Base-by-base conservation (phyloP, 2,329 filamentous ascomycete genomes). In the Penicillium sp. region DNA sequence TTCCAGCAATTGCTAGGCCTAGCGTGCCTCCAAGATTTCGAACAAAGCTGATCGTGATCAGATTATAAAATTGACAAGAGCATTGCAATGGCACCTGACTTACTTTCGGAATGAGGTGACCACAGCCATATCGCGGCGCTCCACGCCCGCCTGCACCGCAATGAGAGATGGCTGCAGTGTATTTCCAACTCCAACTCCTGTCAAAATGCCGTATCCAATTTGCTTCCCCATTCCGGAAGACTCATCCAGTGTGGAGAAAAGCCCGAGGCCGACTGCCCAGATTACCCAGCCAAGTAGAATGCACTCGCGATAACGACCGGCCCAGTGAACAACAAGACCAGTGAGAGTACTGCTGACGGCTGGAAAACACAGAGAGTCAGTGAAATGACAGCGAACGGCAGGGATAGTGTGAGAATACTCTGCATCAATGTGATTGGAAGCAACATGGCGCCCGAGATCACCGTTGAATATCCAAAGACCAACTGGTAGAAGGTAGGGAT, bases 401-500 rank as follows among this genome's bases (percentile, higher is more conserved):
- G 10, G 12, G 20, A 12, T 6, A 28, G 39, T 3, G 17, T 5
- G 14, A 22, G 56, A 66, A 28, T 68, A 74, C 73, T 74, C 57
- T 87, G 82, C 35, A 76, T 69, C 31, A 78, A 69, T 2, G 84
- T 79, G 35, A 87, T 75, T 0, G 83, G 79, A 11, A 85, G 73
- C 3, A 81, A 75, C 50, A 86, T 75, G 2, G 77, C 75, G 0
- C 83, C 86, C 0, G 85, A 83, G 17, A 74, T 75, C 1, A 81
- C 63, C 0, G 79, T 75, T 1, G 73, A 76, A 50, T 76, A 76
- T 17, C 73, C 71, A 22, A 81, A 78, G 1, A 82, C 83, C 55
- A 86, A 83, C 67, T 88, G 85, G 47, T 84, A 84, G 67, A 86
- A 88, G 0, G 87, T 77, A 0, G 86, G 86, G 2, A 88, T 75